A percentile compares a stretch with the other conserved stretches of the same genome.
Conservation (phyloP, 2,329 filamentous ascomycete species). For the Akanthomyces muscarius region DNA sequence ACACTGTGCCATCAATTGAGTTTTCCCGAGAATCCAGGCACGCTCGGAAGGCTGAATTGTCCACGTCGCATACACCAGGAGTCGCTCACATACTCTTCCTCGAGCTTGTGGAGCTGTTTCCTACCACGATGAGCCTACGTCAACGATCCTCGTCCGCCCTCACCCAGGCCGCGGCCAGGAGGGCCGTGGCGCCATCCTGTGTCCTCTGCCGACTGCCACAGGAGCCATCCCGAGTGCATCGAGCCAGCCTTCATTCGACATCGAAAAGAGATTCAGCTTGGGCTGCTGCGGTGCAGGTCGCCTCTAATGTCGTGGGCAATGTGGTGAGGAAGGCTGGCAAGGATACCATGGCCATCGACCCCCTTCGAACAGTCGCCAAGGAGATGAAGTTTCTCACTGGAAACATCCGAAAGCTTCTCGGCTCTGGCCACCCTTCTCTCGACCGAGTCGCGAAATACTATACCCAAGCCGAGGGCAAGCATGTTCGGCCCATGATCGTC, state of each 20-base stretch:
- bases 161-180: slow-evolving; percentile 34
- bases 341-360: slow-evolving; percentile 73
- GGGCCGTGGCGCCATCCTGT: slow-evolving; percentile 28
- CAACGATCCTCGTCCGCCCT: slow-evolving; percentile 49
- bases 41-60: neutral
- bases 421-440: slow-evolving; percentile 88
- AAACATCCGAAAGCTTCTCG: slow-evolving; percentile 88
- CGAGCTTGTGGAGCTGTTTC: slow-evolving; percentile 9
- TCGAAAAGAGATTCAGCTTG: slow-evolving; percentile 58
- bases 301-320: slow-evolving; percentile 67
- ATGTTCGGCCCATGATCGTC: slow-evolving; percentile 89
- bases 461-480: slow-evolving; percentile 93
- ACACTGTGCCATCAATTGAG: slow-evolving; percentile 15
- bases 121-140: slow-evolving; percentile 48
- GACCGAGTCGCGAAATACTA: slow-evolving; percentile 98
- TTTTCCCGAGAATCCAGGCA: neutral
- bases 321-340: slow-evolving; percentile 59
- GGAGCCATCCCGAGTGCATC: slow-evolving; percentile 31
- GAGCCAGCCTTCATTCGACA: slow-evolving; percentile 40
- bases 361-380: slow-evolving; percentile 84
- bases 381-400: slow-evolving; percentile 95
- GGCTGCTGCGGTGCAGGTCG: slow-evolving; percentile 68
- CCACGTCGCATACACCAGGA: neutral
- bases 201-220: slow-evolving; percentile 32
- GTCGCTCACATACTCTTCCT: neutral